These are phyloP conservation scores for Beauveria scarabaeidicola DNA, from an alignment of 2,329 filamentous ascomycete species.

Conservation along the genomic window DNA sequence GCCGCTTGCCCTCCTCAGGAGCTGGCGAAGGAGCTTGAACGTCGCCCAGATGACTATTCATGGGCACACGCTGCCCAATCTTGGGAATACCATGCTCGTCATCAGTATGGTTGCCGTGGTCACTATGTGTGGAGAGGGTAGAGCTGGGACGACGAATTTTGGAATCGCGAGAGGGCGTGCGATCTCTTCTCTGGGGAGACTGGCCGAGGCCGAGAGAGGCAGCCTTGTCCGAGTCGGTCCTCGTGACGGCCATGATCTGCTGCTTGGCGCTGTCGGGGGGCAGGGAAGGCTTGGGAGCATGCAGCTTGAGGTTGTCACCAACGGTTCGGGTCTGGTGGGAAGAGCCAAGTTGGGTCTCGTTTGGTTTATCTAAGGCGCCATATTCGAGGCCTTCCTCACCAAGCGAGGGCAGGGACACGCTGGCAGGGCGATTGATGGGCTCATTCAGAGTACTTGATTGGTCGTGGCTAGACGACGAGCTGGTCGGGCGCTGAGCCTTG, in stretches of 20 bases:
- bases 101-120: constrained; percentile 43
- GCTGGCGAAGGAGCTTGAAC: constrained; percentile 84
- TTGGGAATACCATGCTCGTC: constrained; percentile 87
- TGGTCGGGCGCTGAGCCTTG: constrained; percentile 33
- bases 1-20: constrained; percentile 33
- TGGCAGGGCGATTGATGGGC: constrained; percentile 55
- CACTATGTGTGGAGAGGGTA: constrained; percentile 42
- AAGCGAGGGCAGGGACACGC: constrained; percentile 73
- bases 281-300: constrained; percentile 82
- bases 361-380: constrained; percentile 45
- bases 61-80: constrained; percentile 85
- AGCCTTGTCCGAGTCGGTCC: constrained; percentile 82
- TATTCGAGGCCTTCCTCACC: constrained; percentile 91
- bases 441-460: constrained; percentile 28
- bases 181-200: constrained; percentile 45
- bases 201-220: constrained; percentile 78
- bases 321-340: constrained; percentile 66
- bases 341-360: constrained; percentile 39
- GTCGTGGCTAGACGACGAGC: constrained; percentile 27
- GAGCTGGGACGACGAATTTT: constrained; percentile 59
- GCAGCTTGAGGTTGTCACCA: constrained; percentile 71
- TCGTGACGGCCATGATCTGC: constrained; percentile 74
- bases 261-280: constrained; percentile 74
- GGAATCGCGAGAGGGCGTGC: constrained; percentile 37
- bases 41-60: constrained; percentile 87